phyloP scores from a whole-genome alignment of 306 rosid species.

The Quercus variabilis region DNA sequence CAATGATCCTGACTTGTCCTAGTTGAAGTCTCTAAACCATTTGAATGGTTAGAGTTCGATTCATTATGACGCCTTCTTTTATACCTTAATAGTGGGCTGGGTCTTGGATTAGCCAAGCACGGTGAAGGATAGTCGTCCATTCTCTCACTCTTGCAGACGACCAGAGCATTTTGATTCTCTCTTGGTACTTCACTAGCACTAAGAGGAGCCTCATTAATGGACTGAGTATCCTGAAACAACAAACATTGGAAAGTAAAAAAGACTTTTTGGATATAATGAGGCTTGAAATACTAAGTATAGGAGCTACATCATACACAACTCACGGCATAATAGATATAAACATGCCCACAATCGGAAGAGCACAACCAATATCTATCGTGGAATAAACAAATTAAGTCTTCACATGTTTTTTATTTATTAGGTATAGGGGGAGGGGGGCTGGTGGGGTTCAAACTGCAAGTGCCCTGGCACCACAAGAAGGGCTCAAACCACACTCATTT shows the following conservation, averaged over 20 bases:
- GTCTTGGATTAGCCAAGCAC: slow-evolving; percentile 47
- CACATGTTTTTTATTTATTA: too few relatives aligned
- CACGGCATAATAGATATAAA: background rate
- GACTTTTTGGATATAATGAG: background rate
- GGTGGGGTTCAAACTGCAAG: too few relatives aligned
- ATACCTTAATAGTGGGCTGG: slow-evolving; percentile 58
- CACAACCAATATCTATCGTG: background rate
- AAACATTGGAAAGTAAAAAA: background rate
- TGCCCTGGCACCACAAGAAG: too few relatives aligned
- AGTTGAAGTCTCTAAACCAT: slow-evolving; percentile 62
- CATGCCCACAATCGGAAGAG: background rate
- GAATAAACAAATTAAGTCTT: background rate
- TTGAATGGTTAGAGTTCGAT: slow-evolving; percentile 44
- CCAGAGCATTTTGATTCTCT: slow-evolving; percentile 46
- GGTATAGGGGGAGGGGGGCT: too few relatives aligned
- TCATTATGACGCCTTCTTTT: slow-evolving; percentile 67
- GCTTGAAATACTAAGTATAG: background rate
- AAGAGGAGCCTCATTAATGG: slow-evolving; percentile 43
- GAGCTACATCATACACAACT: background rate
- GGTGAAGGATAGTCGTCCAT: slow-evolving; percentile 56
- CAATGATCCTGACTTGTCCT: slow-evolving; percentile 58
- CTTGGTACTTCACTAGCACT: slow-evolving; percentile 60
- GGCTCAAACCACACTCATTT: background rate
- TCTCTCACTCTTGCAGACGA: slow-evolving; percentile 75
- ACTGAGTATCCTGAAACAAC: slow-evolving; percentile 56